Conservation (phyloP, 2,329 filamentous ascomycete genomes). For the Trichoderma endophyticum region DNA sequence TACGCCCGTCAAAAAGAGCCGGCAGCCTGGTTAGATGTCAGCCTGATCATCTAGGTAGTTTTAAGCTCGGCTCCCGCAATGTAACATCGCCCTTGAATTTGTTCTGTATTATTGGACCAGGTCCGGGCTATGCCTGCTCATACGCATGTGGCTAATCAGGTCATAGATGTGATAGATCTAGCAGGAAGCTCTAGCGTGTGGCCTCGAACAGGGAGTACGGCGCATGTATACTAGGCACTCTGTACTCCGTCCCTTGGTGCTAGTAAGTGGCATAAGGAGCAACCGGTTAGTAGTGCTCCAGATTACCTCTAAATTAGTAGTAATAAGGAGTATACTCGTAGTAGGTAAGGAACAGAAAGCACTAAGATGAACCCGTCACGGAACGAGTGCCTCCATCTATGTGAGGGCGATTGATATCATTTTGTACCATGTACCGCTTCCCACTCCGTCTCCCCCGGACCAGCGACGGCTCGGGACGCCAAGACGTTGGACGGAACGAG, state of each 20-base stretch:
- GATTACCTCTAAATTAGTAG: not conserved
- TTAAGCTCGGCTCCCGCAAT: slow-evolving; percentile 15
- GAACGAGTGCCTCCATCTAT: not conserved
- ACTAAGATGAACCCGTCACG: not conserved
- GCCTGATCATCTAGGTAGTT: slow-evolving; percentile 8
- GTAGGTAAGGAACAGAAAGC: not conserved
- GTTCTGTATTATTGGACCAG: not conserved
- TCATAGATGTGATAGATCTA: slow-evolving; percentile 19
- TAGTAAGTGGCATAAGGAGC: not conserved
- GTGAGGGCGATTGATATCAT: not conserved
- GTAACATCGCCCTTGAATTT: slow-evolving; percentile 1
- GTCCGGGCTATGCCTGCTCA: not conserved
- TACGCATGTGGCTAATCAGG: slow-evolving; percentile 15
- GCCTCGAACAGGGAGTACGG: not conserved
- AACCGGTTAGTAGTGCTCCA: not conserved
- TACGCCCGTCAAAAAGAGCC: slow-evolving; percentile 13
- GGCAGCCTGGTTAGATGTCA: slow-evolving; percentile 12
- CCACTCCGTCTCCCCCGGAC: not conserved
- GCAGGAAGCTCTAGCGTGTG: slow-evolving; percentile 13
- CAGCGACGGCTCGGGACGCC: not conserved
- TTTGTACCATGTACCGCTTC: not conserved
- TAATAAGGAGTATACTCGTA: not conserved
- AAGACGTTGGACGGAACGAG: not conserved
- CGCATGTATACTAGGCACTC: not conserved
- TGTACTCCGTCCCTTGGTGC: not conserved